Base-by-base conservation (phyloP, 2,329 filamentous ascomycete species). In the Raffaelea ambrosiae region DNA sequence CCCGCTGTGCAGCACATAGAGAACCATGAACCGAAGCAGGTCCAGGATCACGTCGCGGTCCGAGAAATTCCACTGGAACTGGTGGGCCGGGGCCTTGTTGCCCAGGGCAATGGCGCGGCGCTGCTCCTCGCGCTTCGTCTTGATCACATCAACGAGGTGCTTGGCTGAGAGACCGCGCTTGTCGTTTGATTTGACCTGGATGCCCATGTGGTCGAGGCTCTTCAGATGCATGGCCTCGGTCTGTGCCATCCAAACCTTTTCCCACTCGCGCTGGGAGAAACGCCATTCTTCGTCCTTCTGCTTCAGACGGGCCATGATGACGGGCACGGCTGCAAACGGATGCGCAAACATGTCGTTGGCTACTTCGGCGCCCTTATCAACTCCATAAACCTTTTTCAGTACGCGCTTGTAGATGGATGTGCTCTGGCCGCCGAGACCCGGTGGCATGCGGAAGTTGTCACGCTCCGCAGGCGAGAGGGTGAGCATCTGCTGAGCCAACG, bases 201-300 rank as follows among this genome's bases (percentile, higher is more conserved):
- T 89, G 19, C 89, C 89, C 77, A 97, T 95, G 61, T 98, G 93
- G 60, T 98, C 93, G 46, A 98, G 79, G 63, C 89, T 95, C 70
- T 89, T 94, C 68, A 94, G 87, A 66, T 96, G 95, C 71, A 95
- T 91, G 59, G 86, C 84, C 61, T 95, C 86, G 21, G 91, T 97
- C 68, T 97, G 93, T 44, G 88, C 84, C 54, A 93, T 88, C 93
- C 93, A 98, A 8, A 98, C 89, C 67, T 96, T 96, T 65, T 97
- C 90, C 93, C 93, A 98, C 63, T 98, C 94, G 29, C 93, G 88
- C 73, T 87, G 90, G 5, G 88, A 91, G 56, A 94, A 90, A 54
- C 95, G 88, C 93, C 93, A 98, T 59, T 97, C 90, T 64, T 98
- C 93, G 40, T 94, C 84, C 63, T 97, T 96, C 59, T 94, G 88